Evolutionary conservation across 805 yeast species (phyloP).

Genomic region (Wickerhamiella sergipiensis): DNA sequence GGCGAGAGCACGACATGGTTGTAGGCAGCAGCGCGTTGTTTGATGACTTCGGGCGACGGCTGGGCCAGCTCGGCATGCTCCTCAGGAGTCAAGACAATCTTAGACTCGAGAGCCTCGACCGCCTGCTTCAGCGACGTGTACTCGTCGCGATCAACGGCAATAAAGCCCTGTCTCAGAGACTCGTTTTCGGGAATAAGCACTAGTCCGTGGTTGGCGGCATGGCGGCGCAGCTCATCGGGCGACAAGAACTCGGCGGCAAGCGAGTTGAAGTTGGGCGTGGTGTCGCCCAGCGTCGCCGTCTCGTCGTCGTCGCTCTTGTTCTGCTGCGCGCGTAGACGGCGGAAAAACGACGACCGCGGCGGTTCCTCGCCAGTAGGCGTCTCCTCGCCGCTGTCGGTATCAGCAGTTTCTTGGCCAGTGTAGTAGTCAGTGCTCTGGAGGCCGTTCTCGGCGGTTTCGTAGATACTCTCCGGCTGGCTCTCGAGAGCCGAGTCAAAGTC

Average conservation of each 20-base stretch:
- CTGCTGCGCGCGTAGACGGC: not conserved
- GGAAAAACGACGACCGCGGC: slow-evolving; percentile 3
- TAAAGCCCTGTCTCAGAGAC: slow-evolving; percentile 4
- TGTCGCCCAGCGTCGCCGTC: slow-evolving; percentile 1
- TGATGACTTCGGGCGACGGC: slow-evolving; percentile 25
- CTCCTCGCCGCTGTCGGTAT: slow-evolving; percentile 1
- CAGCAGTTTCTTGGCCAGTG: not conserved
- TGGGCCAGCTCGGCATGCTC: slow-evolving; percentile 12
- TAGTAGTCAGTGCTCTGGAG: slow-evolving; percentile 5
- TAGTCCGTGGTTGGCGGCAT: slow-evolving; percentile 12
- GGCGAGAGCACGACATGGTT: slow-evolving; percentile 14
- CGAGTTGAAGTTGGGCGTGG: slow-evolving; percentile 5
- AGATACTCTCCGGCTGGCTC: not conserved
- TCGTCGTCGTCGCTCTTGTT: not conserved
- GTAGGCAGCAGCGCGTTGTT: slow-evolving; percentile 14
- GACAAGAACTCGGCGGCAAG: slow-evolving; percentile 19
- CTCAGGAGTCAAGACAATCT: slow-evolving; percentile 1
- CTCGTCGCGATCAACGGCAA: not conserved
- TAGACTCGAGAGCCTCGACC: not conserved
- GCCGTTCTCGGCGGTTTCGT: slow-evolving; percentile 1
- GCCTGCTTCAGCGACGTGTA: slow-evolving; percentile 1
- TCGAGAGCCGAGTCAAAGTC: not conserved
- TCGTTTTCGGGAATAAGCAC: slow-evolving; percentile 9
- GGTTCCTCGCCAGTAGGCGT: slow-evolving; percentile 10
- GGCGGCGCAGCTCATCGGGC: slow-evolving; percentile 14